These are phyloP conservation scores for Aeschynomene evenia DNA, from an alignment of 306 rosid genomes.

Conservation along the genomic window DNA sequence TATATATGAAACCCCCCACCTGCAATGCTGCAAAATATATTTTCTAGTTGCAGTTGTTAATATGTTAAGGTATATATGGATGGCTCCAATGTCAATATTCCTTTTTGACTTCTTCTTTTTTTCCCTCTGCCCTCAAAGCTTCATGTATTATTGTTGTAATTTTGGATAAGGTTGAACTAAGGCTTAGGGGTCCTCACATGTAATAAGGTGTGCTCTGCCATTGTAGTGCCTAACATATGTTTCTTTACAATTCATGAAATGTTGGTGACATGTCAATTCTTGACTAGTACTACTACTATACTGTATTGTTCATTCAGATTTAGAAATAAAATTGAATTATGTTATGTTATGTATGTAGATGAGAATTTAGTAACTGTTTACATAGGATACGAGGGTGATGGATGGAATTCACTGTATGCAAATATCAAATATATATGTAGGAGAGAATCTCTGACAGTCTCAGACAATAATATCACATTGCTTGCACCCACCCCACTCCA, in stretches of 20 bases:
- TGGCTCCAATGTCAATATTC: conserved; percentile 1
- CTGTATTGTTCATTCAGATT: no score
- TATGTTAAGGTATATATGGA: not conserved
- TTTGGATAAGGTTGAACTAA: not conserved
- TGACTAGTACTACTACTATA: no score
- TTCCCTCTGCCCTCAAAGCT: not conserved
- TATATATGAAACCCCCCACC: not conserved
- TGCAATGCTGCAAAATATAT: not conserved
- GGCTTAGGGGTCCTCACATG: not conserved
- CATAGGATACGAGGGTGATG: not conserved
- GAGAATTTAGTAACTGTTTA: not conserved
- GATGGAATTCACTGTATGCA: not conserved
- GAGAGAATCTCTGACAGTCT: conserved; percentile 1
- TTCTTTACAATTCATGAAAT: not conserved
- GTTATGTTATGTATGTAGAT: not conserved
- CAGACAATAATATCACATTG: not conserved
- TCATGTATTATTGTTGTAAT: not conserved
- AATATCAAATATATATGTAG: no score
- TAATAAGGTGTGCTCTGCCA: not conserved
- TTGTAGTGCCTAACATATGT: not conserved
- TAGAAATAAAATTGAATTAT: no score
- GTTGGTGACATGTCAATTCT: not conserved
- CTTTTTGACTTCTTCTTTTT: not conserved
- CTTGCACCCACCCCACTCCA: not conserved
- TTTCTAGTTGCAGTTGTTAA: not conserved